These are phyloP conservation scores for Pichia sp. DNA, from an alignment of 1,139 yeast species.

Conservation along the genomic window DNA sequence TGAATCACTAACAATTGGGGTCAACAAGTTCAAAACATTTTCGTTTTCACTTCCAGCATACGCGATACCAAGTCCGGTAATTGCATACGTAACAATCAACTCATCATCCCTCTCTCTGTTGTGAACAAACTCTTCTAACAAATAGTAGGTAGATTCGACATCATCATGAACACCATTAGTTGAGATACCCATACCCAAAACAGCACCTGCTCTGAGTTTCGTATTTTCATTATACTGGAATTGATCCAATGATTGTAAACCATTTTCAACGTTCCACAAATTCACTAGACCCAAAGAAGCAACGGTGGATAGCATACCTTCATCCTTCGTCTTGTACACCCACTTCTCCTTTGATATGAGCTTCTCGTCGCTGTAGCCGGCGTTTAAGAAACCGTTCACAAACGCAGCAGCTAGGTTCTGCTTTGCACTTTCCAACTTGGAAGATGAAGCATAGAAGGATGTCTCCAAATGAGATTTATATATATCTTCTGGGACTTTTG, in stretches of 20 bases:
- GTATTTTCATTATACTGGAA: constrained; percentile 82
- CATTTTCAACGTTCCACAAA: constrained; percentile 89
- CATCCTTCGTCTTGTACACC: constrained; percentile 89
- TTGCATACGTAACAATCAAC: constrained; percentile 70
- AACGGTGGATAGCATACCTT: constrained; percentile 91
- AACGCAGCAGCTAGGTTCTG: constrained; percentile 95
- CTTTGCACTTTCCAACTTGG: constrained; percentile 85
- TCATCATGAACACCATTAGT: constrained; percentile 95
- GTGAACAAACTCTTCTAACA: constrained; percentile 73
- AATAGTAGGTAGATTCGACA: constrained; percentile 84
- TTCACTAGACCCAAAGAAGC: constrained; percentile 88
- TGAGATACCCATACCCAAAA: constrained; percentile 92
- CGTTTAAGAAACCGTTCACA: constrained; percentile 85
- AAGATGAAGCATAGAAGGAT: constrained; percentile 45
- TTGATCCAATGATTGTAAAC: constrained; percentile 84
- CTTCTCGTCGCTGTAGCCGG: constrained; percentile 87
- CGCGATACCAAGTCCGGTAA: constrained; percentile 88
- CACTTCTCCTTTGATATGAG: constrained; percentile 67
- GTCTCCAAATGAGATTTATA: constrained; percentile 83
- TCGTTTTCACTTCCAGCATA: constrained; percentile 92
- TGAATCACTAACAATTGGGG: constrained; percentile 85
- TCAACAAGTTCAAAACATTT: constrained; percentile 68
- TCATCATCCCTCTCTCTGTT: constrained; percentile 36
- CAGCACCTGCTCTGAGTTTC: constrained; percentile 93
- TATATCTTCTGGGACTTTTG: constrained; percentile 92